Base-by-base conservation (phyloP, 2,329 filamentous ascomycete species). In the Apiospora koreana region DNA sequence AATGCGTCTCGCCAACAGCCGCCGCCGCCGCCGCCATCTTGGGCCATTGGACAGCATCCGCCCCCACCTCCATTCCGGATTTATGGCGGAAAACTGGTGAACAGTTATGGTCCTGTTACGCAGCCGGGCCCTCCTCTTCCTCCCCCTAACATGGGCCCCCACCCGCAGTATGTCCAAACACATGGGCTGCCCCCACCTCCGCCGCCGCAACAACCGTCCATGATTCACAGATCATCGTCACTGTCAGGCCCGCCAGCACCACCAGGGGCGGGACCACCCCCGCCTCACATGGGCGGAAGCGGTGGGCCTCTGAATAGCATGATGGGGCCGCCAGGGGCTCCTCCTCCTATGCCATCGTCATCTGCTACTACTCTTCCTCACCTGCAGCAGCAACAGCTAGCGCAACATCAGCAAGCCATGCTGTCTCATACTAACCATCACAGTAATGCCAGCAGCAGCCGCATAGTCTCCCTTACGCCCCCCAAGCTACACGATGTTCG, bases 401-500 rank as follows among this genome's bases (percentile, higher is more conserved):
- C 42, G 41, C 16, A 58, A 3, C 50, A 31, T 2, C 50, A 58
- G 31, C 54, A 62, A 62, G 21, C 8, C 5, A 14, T 62, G 3
- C 9, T 38, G 9, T 9, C 31, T n/a, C 9, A 28, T 31, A 25
- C 42, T 10, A 2, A 28, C 16, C 1, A 14, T 25, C 16, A n/a
- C 41, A 31, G 5, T n/a, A 25, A 23, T 18, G 16, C 41, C 38
- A 66, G 45, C 41, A n/a, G 7, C 42, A 16, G 25, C 41, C 25
- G 18, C 65, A 43, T 43, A 12, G 28, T 41, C n/a, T 28, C 58
- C 28, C 58, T 41, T 1, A 3, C 65, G 0, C 10, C 31, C 21
- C 7, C 31, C 5, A 62, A 38, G 31, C 54, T 38, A 16, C 72
- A 76, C 68, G 74, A 78, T 68, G 76, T 79, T 16, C 72, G 75